Evolutionary conservation across 805 yeast species (phyloP).

Genomic region (Saturnispora besseyi): DNA sequence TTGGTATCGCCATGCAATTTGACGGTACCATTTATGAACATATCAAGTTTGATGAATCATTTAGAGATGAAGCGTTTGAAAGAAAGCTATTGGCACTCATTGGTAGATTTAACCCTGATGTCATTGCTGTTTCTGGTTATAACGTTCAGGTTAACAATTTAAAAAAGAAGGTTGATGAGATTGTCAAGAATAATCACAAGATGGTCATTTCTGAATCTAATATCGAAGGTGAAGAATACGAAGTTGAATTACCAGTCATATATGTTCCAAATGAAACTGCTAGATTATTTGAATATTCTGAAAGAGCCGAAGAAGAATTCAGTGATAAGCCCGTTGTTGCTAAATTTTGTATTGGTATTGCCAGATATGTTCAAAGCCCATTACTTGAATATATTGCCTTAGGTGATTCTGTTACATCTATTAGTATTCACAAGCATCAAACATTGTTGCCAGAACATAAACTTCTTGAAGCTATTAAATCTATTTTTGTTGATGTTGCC

Average conservation of each 20-base stretch:
- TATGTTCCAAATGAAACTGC: slow-evolving; percentile 95
- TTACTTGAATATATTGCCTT: slow-evolving; percentile 78
- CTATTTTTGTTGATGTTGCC: slow-evolving; percentile 81
- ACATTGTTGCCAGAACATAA: slow-evolving; percentile 54
- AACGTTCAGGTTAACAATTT: slow-evolving; percentile 63
- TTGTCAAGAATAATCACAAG: slow-evolving; percentile 44
- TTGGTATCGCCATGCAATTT: slow-evolving; percentile 72
- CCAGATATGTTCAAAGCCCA: slow-evolving; percentile 91
- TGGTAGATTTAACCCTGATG: slow-evolving; percentile 70
- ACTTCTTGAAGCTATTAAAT: slow-evolving; percentile 57
- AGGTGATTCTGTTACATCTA: slow-evolving; percentile 61
- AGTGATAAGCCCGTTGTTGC: slow-evolving; percentile 76
- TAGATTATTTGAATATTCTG: slow-evolving; percentile 72
- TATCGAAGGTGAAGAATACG: slow-evolving; percentile 22
- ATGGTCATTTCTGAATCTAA: slow-evolving; percentile 43
- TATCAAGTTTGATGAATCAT: slow-evolving; percentile 68
- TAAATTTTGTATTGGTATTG: slow-evolving; percentile 80
- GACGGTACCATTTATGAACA: slow-evolving; percentile 71
- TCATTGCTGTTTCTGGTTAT: slow-evolving; percentile 82
- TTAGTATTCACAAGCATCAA: slow-evolving; percentile 64
- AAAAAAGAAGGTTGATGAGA: slow-evolving; percentile 43
- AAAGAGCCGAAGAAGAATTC: slow-evolving; percentile 65
- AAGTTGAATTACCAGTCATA: slow-evolving; percentile 46
- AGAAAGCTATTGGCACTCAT: slow-evolving; percentile 53
- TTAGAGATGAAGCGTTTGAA: slow-evolving; percentile 58